Evolutionary conservation across 2,329 filamentous ascomycete species (phyloP).

Genomic region (Colletotrichum liaoningense): DNA sequence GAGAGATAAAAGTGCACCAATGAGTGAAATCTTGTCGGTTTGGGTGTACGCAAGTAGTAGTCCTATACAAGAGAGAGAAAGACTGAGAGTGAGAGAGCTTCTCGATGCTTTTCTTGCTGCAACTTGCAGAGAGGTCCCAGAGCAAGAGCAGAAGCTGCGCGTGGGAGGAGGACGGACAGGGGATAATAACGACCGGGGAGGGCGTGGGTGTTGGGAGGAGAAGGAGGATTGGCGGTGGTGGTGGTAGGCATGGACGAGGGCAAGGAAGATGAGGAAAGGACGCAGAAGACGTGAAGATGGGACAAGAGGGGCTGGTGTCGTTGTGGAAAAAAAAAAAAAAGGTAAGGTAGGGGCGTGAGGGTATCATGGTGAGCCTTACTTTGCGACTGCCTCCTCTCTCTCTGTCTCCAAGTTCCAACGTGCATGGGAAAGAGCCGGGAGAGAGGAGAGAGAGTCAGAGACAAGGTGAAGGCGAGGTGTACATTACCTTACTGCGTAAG

Average conservation of each 20-base stretch:
- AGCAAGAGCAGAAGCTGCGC: conserved; percentile 7
- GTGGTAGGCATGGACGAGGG: conserved; percentile 10
- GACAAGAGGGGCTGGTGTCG: conserved; percentile 26
- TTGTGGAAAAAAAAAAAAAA: background rate
- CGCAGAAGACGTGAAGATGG: conserved; percentile 12
- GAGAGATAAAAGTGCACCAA: background rate
- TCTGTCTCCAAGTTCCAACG: background rate
- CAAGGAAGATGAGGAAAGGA: conserved; percentile 4
- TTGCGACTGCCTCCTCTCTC: background rate
- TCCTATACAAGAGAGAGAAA: background rate
- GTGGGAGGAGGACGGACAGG: conserved; percentile 27
- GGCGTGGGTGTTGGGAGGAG: conserved; percentile 23
- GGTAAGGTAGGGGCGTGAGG: conserved; percentile 8
- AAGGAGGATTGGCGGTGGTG: background rate
- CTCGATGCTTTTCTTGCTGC: conserved; percentile 34
- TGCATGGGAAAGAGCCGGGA: too few relatives aligned
- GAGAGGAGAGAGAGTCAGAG: background rate
- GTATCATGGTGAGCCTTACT: conserved; percentile 13
- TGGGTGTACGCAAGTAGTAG: background rate
- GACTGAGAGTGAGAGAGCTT: conserved; percentile 20
- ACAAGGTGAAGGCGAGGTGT: conserved; percentile 1
- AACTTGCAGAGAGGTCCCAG: conserved; percentile 30
- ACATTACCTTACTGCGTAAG: too few relatives aligned
- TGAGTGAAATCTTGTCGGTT: background rate
- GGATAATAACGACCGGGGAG: conserved; percentile 34